A percentile compares a stretch with the other conserved stretches of the same genome.
phyloP scores from a whole-genome alignment of 345 rosid species.

The Syzygium jambos region DNA sequence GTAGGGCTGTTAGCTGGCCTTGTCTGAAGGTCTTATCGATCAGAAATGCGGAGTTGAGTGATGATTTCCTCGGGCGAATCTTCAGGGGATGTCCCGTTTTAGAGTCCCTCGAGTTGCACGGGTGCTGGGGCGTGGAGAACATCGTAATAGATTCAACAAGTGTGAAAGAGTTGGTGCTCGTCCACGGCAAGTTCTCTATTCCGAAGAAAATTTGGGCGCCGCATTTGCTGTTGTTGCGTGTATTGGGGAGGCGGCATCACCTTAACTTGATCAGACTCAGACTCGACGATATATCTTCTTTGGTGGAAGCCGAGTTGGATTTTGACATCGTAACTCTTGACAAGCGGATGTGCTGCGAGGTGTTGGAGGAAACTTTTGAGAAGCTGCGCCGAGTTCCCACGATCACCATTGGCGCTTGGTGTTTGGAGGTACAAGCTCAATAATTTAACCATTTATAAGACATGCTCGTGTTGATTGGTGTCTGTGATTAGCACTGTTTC shows the following conservation, averaged over 20 bases:
- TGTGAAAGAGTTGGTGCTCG: background rate
- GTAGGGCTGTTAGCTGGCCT: background rate
- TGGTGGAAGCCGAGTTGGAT: background rate
- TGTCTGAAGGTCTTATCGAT: background rate
- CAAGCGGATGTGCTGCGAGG: too few relatives aligned
- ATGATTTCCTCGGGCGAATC: background rate
- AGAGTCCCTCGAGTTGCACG: background rate
- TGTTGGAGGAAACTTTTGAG: background rate
- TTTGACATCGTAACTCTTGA: background rate
- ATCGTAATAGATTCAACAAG: background rate
- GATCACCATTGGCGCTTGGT: background rate
- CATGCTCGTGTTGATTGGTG: background rate
- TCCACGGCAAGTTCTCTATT: accelerated
- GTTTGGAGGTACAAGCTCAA: background rate
- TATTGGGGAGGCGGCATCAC: background rate
- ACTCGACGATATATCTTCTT: background rate
- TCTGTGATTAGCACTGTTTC: background rate
- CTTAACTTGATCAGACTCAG: background rate
- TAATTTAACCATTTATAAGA: background rate
- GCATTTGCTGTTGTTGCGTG: background rate
- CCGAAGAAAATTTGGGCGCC: background rate
- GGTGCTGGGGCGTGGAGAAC: background rate
- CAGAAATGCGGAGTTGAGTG: background rate
- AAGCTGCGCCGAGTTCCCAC: background rate
- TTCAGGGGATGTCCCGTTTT: background rate